Percentiles rank a stretch among this genome's conserved stretches.
These are phyloP conservation scores for Lentinula sp. DNA, from an alignment of 768 basidiomycete genomes.

Conservation along the genomic window DNA sequence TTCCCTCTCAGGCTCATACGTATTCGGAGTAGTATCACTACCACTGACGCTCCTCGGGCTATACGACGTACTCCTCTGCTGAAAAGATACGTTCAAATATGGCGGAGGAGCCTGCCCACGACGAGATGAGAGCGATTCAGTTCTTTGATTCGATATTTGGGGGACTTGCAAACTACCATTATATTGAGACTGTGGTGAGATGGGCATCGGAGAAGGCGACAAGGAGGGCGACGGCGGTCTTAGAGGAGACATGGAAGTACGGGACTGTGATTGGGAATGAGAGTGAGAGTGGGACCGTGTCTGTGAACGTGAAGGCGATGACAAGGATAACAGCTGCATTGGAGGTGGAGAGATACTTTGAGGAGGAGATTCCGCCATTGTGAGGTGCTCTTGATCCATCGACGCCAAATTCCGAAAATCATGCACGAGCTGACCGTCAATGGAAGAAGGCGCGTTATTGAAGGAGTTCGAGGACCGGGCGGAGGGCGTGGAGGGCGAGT, in stretches of 20 bases:
- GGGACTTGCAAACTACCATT: slow-evolving; percentile 25
- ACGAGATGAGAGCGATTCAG: slow-evolving; percentile 22
- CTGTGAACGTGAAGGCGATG: slow-evolving; percentile 49
- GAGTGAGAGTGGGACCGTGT: slow-evolving; percentile 30
- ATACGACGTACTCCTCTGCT: slow-evolving; percentile 32
- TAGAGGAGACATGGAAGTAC: slow-evolving; percentile 36
- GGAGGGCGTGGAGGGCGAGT: background rate
- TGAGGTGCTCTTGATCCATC: slow-evolving; percentile 44
- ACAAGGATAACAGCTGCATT: slow-evolving; percentile 67
- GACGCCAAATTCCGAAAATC: slow-evolving; percentile 73
- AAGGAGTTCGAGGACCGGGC: slow-evolving; percentile 55
- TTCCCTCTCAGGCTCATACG: slow-evolving; percentile 31
- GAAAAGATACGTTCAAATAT: slow-evolving; percentile 30
- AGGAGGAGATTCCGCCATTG: slow-evolving; percentile 21
- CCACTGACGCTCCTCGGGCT: slow-evolving; percentile 12
- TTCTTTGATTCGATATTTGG: slow-evolving; percentile 25
- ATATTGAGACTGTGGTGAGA: background rate
- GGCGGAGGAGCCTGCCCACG: slow-evolving; percentile 29
- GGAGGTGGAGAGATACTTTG: slow-evolving; percentile 67
- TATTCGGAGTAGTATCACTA: slow-evolving; percentile 11
- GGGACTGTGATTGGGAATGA: slow-evolving; percentile 19
- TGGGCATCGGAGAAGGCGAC: background rate
- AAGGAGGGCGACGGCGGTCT: background rate
- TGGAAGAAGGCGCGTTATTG: slow-evolving; percentile 64
- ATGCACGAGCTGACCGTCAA: slow-evolving; percentile 69